Percentiles rank a stretch among this genome's conserved stretches.
Evolutionary conservation across 495 filamentous ascomycete genomes (phyloP).

Genomic region (Xylaria bambusicola): DNA sequence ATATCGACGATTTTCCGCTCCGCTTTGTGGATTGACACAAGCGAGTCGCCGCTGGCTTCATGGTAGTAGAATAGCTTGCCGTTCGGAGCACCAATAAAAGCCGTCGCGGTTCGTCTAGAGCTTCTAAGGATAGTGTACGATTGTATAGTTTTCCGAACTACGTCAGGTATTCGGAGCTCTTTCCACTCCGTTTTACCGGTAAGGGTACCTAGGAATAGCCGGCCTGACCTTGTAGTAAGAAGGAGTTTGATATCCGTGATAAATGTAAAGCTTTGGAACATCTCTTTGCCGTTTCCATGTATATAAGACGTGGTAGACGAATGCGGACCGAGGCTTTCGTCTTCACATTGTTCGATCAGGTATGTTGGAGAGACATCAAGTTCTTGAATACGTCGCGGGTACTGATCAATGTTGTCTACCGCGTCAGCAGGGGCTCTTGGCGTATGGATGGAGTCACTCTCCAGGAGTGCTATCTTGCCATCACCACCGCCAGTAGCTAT

Average conservation of each 20-base stretch:
- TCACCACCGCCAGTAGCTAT: slow-evolving; percentile 89
- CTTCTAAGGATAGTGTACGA: slow-evolving; percentile 30
- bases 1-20: slow-evolving; percentile 58
- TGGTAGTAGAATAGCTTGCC: slow-evolving; percentile 55
- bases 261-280: slow-evolving; percentile 67
- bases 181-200: slow-evolving; percentile 35
- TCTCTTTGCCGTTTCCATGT: slow-evolving; percentile 41
- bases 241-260: slow-evolving; percentile 59
- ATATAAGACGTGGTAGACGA: slow-evolving; percentile 22
- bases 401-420: background rate
- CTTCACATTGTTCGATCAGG: slow-evolving; percentile 13
- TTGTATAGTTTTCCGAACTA: slow-evolving; percentile 28
- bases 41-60: slow-evolving; percentile 23
- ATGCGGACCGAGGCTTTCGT: background rate
- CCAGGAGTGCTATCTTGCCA: slow-evolving; percentile 54
- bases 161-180: slow-evolving; percentile 40
- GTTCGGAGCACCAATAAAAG: slow-evolving; percentile 55
- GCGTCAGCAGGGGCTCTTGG: slow-evolving; percentile 29
- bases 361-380: background rate
- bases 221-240: slow-evolving; percentile 60
- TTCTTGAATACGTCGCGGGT: slow-evolving; percentile 1
- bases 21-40: slow-evolving; percentile 34
- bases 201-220: slow-evolving; percentile 55
- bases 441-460: background rate
- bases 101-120: slow-evolving; percentile 30